Percentiles rank a stretch among this genome's conserved stretches.
Evolutionary conservation across 2,329 filamentous ascomycete genomes (phyloP).

Genomic region (Aspergillus sclerotialis): DNA sequence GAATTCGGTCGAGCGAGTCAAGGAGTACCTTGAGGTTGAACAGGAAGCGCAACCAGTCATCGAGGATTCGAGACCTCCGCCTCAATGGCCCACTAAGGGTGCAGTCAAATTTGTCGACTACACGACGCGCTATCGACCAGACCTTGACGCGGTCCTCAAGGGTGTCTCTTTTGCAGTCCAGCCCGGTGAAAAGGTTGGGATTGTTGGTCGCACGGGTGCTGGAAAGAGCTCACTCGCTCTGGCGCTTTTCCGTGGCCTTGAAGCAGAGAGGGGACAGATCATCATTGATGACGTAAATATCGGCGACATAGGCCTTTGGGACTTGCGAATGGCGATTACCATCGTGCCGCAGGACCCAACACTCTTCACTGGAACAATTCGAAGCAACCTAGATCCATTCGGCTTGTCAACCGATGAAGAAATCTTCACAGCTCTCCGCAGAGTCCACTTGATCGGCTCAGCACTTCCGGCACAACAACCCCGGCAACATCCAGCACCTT

Average conservation of each 20-base stretch:
- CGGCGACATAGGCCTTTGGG: conserved; percentile 80
- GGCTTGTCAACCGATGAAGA: conserved; percentile 80
- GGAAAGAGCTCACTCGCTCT: conserved; percentile 94
- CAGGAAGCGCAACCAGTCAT: conserved; percentile 79
- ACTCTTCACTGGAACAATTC: conserved; percentile 84
- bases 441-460: conserved; percentile 71
- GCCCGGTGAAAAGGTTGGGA: conserved; percentile 85
- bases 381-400: conserved; percentile 91
- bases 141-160: conserved; percentile 80
- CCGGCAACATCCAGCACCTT: conserved; percentile 24
- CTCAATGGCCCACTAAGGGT: conserved; percentile 79
- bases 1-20: conserved; percentile 96
- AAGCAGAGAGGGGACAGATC: conserved; percentile 85
- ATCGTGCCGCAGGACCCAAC: conserved; percentile 96
- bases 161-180: conserved; percentile 80
- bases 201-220: conserved; percentile 90
- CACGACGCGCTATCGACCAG: conserved; percentile 78
- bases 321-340: conserved; percentile 87
- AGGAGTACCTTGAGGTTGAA: conserved; percentile 94
- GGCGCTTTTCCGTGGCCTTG: conserved; percentile 86
- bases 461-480: conserved; percentile 29
- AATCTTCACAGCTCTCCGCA: conserved; percentile 76
- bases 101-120: conserved; percentile 83
- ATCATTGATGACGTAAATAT: conserved; percentile 89
- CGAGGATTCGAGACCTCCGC: conserved; percentile 67